phyloP scores from a whole-genome alignment of 2,329 filamentous ascomycete genomes.

The Leptographium lundbergii region DNA sequence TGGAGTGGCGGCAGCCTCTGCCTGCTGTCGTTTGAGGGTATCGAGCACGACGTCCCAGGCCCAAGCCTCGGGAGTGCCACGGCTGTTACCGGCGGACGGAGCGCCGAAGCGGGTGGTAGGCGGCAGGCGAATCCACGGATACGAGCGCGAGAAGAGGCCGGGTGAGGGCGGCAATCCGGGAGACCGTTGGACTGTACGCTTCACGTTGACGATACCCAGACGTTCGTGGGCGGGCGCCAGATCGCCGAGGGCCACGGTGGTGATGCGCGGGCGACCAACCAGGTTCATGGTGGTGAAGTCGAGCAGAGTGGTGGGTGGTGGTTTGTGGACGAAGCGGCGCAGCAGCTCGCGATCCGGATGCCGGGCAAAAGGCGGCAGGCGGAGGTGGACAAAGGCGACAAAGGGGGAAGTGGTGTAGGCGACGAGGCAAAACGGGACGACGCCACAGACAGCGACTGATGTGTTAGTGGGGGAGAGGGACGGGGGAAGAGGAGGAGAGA shows the following conservation, averaged over 20 bases:
- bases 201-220: constrained; percentile 26
- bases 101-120: constrained; percentile 18
- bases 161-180: neutral
- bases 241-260: constrained; percentile 20
- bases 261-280: constrained; percentile 38
- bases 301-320: constrained; percentile 31
- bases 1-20: neutral
- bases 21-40: constrained; percentile 11
- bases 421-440: constrained; percentile 53
- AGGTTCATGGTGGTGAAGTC: constrained; percentile 43
- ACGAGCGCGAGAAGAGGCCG: constrained; percentile 13
- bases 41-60: constrained; percentile 22
- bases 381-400: constrained; percentile 59
- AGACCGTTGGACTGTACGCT: neutral
- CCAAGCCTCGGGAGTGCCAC: constrained; percentile 19
- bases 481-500: neutral
- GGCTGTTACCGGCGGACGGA: constrained; percentile 9
- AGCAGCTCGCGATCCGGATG: constrained; percentile 33
- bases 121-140: constrained; percentile 22
- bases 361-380: constrained; percentile 53
- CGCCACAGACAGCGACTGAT: constrained; percentile 44
- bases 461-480: neutral
- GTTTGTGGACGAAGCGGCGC: constrained; percentile 34
- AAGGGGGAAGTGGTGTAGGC: constrained; percentile 54
- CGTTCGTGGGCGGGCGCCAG: constrained; percentile 19